These are phyloP conservation scores for Pisolithus thermaeus DNA, from an alignment of 1,284 basidiomycete species.

Conservation along the genomic window DNA sequence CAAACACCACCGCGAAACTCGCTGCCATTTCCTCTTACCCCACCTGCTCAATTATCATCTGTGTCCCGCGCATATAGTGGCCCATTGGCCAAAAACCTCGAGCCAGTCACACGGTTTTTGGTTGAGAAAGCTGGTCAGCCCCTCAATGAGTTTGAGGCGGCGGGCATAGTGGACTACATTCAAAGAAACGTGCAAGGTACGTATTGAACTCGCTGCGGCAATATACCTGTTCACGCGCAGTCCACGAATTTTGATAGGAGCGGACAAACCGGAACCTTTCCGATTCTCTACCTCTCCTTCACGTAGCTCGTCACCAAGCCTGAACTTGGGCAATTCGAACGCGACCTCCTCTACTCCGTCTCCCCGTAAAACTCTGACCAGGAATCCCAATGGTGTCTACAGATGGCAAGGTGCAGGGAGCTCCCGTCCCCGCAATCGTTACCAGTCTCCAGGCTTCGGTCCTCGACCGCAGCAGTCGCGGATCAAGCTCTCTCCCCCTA, in stretches of 20 bases:
- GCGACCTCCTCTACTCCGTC: slow-evolving; percentile 19
- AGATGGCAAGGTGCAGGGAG: slow-evolving; percentile 66
- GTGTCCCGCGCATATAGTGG: slow-evolving; percentile 4
- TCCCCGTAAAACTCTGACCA: slow-evolving; percentile 48
- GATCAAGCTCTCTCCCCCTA: slow-evolving; percentile 35
- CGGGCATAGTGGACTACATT: slow-evolving; percentile 50
- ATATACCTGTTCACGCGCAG: slow-evolving; percentile 9
- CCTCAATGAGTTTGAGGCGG: slow-evolving; percentile 46
- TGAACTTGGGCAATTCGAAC: slow-evolving; percentile 12
- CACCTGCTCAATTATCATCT: slow-evolving; percentile 7
- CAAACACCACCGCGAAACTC: slow-evolving; percentile 12
- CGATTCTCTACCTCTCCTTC: slow-evolving; percentile 49
- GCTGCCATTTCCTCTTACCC: slow-evolving; percentile 14
- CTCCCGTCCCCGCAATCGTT: slow-evolving; percentile 58
- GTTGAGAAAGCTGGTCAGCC: slow-evolving; percentile 38
- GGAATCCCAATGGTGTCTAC: slow-evolving; percentile 67
- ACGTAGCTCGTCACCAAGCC: slow-evolving; percentile 37
- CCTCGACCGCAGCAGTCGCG: slow-evolving; percentile 35
- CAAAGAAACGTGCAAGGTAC: slow-evolving; percentile 38
- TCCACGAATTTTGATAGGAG: slow-evolving; percentile 14
- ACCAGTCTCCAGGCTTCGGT: slow-evolving; percentile 63
- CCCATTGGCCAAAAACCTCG: slow-evolving; percentile 36
- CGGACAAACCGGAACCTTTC: slow-evolving; percentile 45
- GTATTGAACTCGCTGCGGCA: slow-evolving; percentile 7
- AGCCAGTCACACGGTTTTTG: slow-evolving; percentile 41